Evolutionary conservation across 805 yeast species (phyloP).

Genomic region (Tetrapisispora taiwanensis): DNA sequence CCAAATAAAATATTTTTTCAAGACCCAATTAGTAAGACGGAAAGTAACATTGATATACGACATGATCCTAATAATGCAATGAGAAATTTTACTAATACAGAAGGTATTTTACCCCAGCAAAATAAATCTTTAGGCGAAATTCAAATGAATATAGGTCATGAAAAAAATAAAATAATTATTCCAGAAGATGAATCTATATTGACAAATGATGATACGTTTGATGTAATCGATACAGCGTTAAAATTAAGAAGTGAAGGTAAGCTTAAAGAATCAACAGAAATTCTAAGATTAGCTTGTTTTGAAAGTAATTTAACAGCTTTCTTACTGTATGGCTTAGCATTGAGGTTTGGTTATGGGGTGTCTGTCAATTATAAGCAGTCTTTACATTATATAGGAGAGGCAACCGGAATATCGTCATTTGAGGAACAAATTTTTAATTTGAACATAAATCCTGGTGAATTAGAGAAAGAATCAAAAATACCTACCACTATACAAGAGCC

Average conservation of each 20-base stretch:
- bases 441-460: slow-evolving; percentile 29
- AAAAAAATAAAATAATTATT: too few species aligned
- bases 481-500: slow-evolving; percentile 35
- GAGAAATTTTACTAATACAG: background rate
- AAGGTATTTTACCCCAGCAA: background rate
- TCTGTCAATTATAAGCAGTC: slow-evolving; percentile 45
- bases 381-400: slow-evolving; percentile 50
- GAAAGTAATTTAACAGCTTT: slow-evolving; percentile 56
- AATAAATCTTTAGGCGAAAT: background rate
- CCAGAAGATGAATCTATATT: too few species aligned
- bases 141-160: too few species aligned
- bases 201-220: background rate
- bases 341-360: slow-evolving; percentile 62
- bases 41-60: background rate
- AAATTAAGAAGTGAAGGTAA: slow-evolving; percentile 48
- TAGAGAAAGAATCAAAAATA: slow-evolving; percentile 21
- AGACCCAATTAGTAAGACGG: background rate
- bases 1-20: background rate
- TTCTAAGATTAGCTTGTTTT: slow-evolving; percentile 53
- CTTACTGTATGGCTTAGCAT: slow-evolving; percentile 57
- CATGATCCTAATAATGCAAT: background rate
- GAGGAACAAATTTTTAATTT: slow-evolving; percentile 14
- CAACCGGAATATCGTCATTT: slow-evolving; percentile 32
- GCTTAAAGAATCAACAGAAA: slow-evolving; percentile 58
- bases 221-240: slow-evolving; percentile 28